Base-by-base conservation (phyloP, 164 flowering plant genomes). In the Taxillus chinensis region DNA sequence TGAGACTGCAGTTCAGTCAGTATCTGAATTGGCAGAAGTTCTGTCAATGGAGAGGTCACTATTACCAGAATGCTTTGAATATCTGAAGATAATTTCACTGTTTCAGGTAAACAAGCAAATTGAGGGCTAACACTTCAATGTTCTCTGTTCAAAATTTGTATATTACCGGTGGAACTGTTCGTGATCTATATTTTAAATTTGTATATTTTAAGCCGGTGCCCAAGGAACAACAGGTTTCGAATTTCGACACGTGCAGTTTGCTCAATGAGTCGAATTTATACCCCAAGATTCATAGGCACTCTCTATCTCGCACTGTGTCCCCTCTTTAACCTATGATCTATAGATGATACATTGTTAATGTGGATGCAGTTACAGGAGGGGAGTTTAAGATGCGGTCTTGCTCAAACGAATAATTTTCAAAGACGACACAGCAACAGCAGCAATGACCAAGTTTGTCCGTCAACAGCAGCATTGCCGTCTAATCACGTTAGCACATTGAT, bases 1-100 rank as follows among this genome's bases (percentile, higher is more conserved):
- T 54, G 75, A 74, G 69, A 64, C 71, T 57, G 73, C 69, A 12
- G 76, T 39, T 54, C 54, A 64, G 12, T 52, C 79, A 43, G 67
- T 84, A 8, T 77, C 81, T 3, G 82, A 84, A 63, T 69, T 90
- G 66, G 89, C 92, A 67, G 69, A 71, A 62, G 87, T 85, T 39
- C 87, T 78, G 13, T 59, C 78, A 41, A 75, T 68, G 51, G 97
- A 90, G 68, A 86, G 71, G 65, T 65, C 76, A 53, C 70, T 84
- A 10, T 52, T 86, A 39, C 71, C 78, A 56, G 92, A 90, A 66
- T 84, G 82, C 68, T 59, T 75, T 54, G 88, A 87, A 63, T 72
- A 76, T 58, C 60, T 77, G 15, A 80, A 69, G 51, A 52, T 55
- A 37, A 64, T 86, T 66, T 77, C 83, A 6, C 49, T 61, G 10